A percentile compares a stretch with the other conserved stretches of the same genome.
These are phyloP conservation scores for Diaporthe australafricana DNA, from an alignment of 2,329 filamentous ascomycete genomes.

Conservation along the genomic window DNA sequence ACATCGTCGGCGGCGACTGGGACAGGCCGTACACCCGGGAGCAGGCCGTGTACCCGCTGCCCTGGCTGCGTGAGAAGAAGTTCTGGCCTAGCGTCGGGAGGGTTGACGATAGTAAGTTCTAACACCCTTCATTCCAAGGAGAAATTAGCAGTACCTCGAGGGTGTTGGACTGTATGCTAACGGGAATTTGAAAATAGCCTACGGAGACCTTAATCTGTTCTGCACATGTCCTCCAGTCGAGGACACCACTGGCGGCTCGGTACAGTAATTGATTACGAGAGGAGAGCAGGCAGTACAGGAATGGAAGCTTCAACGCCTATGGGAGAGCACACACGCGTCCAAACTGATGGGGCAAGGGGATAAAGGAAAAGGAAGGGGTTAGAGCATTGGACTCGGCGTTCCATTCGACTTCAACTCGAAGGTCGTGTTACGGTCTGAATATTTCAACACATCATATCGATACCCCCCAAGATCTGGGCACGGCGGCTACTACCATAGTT, in stretches of 20 bases:
- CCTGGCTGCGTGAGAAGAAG: conserved; percentile 92
- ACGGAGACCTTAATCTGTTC: conserved; percentile 92
- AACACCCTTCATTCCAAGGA: neutral
- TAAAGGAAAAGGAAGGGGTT: neutral
- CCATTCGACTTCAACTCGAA: conserved; percentile 36
- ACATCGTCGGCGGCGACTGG: conserved; percentile 83
- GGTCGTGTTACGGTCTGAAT: conserved; percentile 27
- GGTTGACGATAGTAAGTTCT: conserved; percentile 83
- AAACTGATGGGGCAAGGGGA: neutral
- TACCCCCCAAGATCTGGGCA: conserved; percentile 28
- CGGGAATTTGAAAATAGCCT: conserved; percentile 65
- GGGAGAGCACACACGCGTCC: neutral
- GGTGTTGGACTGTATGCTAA: conserved; percentile 35
- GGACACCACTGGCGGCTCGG: conserved; percentile 57
- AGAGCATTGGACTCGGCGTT: conserved; percentile 27
- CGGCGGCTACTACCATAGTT: neutral
- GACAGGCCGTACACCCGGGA: conserved; percentile 83
- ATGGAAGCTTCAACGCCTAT: conserved; percentile 25
- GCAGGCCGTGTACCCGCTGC: conserved; percentile 86
- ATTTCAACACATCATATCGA: conserved; percentile 31
- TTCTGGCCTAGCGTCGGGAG: conserved; percentile 93
- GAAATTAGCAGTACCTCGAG: neutral
- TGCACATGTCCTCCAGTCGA: conserved; percentile 93
- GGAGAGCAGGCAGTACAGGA: neutral
- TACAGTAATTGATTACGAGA: neutral